Evolutionary conservation across 1,284 basidiomycete genomes (phyloP), one percentile per base, ranked within the genome.

Genomic region (Clitocybe nebularis): DNA sequence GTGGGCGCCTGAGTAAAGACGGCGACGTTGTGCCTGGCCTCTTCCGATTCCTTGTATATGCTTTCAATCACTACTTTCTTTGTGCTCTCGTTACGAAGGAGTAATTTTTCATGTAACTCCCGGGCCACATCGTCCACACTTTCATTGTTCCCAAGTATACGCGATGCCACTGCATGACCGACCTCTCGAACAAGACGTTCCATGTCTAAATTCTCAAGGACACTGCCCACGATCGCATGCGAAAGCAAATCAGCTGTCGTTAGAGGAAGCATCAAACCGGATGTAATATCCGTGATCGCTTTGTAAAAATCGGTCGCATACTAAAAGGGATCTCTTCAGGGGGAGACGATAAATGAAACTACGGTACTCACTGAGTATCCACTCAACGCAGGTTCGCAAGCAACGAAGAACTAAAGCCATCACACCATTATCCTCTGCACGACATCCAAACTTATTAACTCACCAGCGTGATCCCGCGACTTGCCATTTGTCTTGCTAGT

Each of bases 141-240:
- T 64, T 93, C 86, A 52, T 90, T 85, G 58, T 93, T 87, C 28
- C 85, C 86, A 19, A 90, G 74, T 59, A 99, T 90, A 39, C 94
- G 81, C 53, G 93, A 82, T 3, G 93, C 93, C 11, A 99, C 94
- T 3, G 93, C 93, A 49, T 88, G 77, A 4, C 93, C 93, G 38
- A 98, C 90, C 65, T 97, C 93, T 32, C 84, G 80, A 46, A 99
- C 92, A 35, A 99, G 77, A 28, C 94, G 81, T 58, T 99, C 96
- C 88, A 99, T 94, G 63, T 99, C 95, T 56, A 99, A 84, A 56
- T 98, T 97, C 69, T 99, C 95, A 17, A 98, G 77, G 21, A 98
- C 95, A 54, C 91, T 92, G 16, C 93, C 95, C 41, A 96, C 91
- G 50, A 99, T 99, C 24, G 95, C 96, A 60, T 96, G 93, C n/a